A percentile compares a stretch with the other conserved stretches of the same genome.
Conservation (phyloP, 1,139 yeast species). For the Candida albicans region DNA sequence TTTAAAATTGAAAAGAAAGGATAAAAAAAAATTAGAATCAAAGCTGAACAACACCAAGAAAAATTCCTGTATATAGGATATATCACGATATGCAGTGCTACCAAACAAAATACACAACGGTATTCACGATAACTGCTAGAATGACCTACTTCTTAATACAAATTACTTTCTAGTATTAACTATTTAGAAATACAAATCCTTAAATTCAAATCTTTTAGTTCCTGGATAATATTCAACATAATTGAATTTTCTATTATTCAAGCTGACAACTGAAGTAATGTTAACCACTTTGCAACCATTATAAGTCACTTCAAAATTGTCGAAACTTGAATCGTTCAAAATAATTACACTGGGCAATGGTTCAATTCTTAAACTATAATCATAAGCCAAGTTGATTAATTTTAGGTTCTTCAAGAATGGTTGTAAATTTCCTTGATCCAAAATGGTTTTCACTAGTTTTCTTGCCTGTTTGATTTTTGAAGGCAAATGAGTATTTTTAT, state of each 20-base stretch:
- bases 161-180: not conserved
- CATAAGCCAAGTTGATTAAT: slow-evolving; percentile 69
- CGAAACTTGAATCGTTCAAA: slow-evolving; percentile 67
- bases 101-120: no score
- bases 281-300: slow-evolving; percentile 82
- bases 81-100: no score
- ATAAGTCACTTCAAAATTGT: slow-evolving; percentile 71
- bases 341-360: slow-evolving; percentile 78
- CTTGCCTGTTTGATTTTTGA: slow-evolving; percentile 63
- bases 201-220: slow-evolving; percentile 48
- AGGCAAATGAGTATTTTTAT: slow-evolving; percentile 23
- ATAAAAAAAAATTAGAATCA: no score
- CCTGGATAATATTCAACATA: slow-evolving; percentile 74
- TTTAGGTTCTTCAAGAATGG: slow-evolving; percentile 68
- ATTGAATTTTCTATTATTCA: slow-evolving; percentile 48
- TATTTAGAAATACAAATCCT: slow-evolving; percentile 43
- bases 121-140: no score
- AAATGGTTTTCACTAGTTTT: slow-evolving; percentile 70
- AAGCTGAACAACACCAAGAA: no score
- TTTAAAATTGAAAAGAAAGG: no score
- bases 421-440: slow-evolving; percentile 85
- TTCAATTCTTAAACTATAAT: slow-evolving; percentile 64
- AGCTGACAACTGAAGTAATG: slow-evolving; percentile 56
- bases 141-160: no score
- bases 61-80: no score